Evolutionary conservation across 2,329 filamentous ascomycete genomes (phyloP).

Genomic region (Rachicladosporium sp.): DNA sequence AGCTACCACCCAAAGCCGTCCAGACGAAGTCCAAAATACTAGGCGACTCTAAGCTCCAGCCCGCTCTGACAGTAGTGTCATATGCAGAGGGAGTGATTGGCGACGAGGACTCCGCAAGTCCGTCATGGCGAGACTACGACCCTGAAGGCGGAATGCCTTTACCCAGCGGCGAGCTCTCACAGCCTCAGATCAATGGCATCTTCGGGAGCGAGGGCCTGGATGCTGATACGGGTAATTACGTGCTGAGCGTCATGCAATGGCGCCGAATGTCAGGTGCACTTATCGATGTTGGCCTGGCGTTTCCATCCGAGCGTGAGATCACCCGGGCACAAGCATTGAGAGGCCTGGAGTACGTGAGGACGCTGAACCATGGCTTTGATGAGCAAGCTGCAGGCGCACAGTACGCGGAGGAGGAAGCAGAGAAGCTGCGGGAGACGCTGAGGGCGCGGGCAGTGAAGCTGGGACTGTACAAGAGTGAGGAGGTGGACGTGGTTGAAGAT

Average conservation of each 20-base stretch:
- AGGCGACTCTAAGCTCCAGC: slow-evolving; percentile 10
- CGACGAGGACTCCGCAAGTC: slow-evolving; percentile 6
- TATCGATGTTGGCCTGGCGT: slow-evolving; percentile 23
- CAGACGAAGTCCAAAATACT: slow-evolving; percentile 2
- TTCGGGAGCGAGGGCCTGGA: slow-evolving; percentile 20
- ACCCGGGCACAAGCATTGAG: slow-evolving; percentile 16
- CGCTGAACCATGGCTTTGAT: slow-evolving; percentile 21
- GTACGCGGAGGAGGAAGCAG: slow-evolving; percentile 25
- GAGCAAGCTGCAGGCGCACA: slow-evolving; percentile 20
- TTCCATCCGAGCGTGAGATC: slow-evolving; percentile 16
- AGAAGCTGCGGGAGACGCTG: slow-evolving; percentile 18
- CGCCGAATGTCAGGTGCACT: slow-evolving; percentile 24
- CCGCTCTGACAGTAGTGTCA: slow-evolving; percentile 15
- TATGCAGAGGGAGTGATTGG: slow-evolving; percentile 16
- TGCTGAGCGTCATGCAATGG: slow-evolving; percentile 26
- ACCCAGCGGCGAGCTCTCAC: slow-evolving; percentile 17
- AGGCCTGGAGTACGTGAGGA: slow-evolving; percentile 22
- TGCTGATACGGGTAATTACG: slow-evolving; percentile 23
- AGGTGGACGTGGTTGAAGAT: neutral
- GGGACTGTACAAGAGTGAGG: slow-evolving; percentile 20
- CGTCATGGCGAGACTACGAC: slow-evolving; percentile 28
- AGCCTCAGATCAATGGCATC: slow-evolving; percentile 18
- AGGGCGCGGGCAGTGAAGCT: slow-evolving; percentile 21
- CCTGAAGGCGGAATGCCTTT: slow-evolving; percentile 25
- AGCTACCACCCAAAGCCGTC: too few species aligned